Conservation (phyloP, 768 basidiomycete genomes). For the Tulasnella sp. region DNA sequence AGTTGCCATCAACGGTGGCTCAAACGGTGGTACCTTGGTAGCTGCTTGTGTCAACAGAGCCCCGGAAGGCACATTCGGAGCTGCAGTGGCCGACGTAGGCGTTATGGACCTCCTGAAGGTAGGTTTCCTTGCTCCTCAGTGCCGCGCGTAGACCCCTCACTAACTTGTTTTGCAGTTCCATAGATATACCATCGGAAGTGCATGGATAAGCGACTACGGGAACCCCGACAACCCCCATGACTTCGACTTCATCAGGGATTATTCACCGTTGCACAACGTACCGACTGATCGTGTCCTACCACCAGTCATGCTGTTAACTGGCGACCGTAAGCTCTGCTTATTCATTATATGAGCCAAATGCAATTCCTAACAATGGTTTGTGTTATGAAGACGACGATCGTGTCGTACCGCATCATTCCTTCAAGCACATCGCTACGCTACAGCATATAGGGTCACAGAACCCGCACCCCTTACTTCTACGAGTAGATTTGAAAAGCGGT, state of each 20-base stretch:
- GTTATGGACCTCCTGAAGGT: slow-evolving; percentile 72
- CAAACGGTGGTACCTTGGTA: slow-evolving; percentile 76
- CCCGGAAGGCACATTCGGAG: slow-evolving; percentile 63
- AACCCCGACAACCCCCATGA: slow-evolving; percentile 59
- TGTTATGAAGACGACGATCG: slow-evolving; percentile 57
- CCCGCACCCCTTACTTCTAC: slow-evolving; percentile 57
- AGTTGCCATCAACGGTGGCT: slow-evolving; percentile 64
- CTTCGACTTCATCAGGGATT: slow-evolving; percentile 72
- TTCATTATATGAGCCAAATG: not conserved
- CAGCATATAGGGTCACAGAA: slow-evolving; percentile 55
- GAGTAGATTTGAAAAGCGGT: slow-evolving; percentile 68
- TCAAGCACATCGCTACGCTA: slow-evolving; percentile 66
- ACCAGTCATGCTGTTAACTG: slow-evolving; percentile 64
- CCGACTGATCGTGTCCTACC: slow-evolving; percentile 45
- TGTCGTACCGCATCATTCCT: slow-evolving; percentile 74
- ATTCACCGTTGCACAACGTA: slow-evolving; percentile 76
- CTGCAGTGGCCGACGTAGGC: slow-evolving; percentile 68
- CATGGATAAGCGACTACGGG: slow-evolving; percentile 73
- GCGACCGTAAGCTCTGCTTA: slow-evolving; percentile 50
- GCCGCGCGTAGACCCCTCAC: not conserved
- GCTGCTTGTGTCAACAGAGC: slow-evolving; percentile 73
- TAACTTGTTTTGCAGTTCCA: too few species aligned
- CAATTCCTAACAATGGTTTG: slow-evolving; percentile 18
- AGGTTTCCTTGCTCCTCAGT: slow-evolving; percentile 8
- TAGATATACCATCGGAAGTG: slow-evolving; percentile 44